Conservation (phyloP, 2,329 filamentous ascomycete genomes). For the Trichoderma sp. region DNA sequence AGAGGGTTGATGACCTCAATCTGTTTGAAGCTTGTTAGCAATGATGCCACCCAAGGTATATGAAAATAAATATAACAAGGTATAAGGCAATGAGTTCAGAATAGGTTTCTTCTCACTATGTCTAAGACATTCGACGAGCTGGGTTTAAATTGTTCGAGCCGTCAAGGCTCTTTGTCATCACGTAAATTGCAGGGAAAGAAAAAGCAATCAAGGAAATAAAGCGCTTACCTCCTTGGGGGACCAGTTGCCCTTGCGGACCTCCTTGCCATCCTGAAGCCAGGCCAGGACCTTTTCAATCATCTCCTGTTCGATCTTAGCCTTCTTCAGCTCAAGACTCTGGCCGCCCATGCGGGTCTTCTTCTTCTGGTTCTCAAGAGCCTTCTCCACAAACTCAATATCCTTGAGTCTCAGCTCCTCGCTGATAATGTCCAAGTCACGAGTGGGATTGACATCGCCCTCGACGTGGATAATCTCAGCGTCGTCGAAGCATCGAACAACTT, state of each 20-base stretch:
- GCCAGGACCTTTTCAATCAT: slow-evolving; percentile 88
- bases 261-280: slow-evolving; percentile 84
- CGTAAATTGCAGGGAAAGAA: slow-evolving; percentile 47
- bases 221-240: slow-evolving; percentile 86
- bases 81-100: slow-evolving; percentile 57
- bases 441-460: slow-evolving; percentile 96
- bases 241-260: slow-evolving; percentile 91
- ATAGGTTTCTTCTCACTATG: slow-evolving; percentile 82
- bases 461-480: slow-evolving; percentile 99
- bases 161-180: slow-evolving; percentile 98
- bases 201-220: slow-evolving; percentile 30
- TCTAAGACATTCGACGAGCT: slow-evolving; percentile 96
- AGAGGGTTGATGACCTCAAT: slow-evolving; percentile 97
- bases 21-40: slow-evolving; percentile 51
- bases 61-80: background rate
- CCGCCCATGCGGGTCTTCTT: slow-evolving; percentile 96
- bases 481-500: slow-evolving; percentile 95
- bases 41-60: background rate
- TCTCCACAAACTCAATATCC: slow-evolving; percentile 98
- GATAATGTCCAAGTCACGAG: slow-evolving; percentile 94
- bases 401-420: slow-evolving; percentile 95
- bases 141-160: slow-evolving; percentile 95
- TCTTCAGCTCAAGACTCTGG: slow-evolving; percentile 97
- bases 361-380: slow-evolving; percentile 85
- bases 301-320: slow-evolving; percentile 90